A percentile compares a stretch with the other conserved stretches of the same genome.
phyloP scores from a whole-genome alignment of 805 yeast genomes.

The Candida krabiensis region DNA sequence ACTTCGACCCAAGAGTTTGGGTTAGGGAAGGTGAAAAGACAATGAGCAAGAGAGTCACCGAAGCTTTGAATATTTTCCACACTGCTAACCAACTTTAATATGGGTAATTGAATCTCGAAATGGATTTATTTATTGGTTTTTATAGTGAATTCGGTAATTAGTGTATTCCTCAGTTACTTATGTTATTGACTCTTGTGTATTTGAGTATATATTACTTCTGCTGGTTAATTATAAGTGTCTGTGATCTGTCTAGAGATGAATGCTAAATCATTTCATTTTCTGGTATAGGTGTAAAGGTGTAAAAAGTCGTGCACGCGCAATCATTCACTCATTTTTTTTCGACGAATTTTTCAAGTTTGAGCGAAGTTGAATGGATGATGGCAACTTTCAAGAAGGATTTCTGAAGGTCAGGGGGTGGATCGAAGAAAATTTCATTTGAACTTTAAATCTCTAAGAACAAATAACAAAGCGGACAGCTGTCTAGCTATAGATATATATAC shows the following conservation, averaged over 20 bases:
- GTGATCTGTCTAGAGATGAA: too few relatives aligned
- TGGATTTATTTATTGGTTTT: neutral
- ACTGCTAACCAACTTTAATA: conserved; percentile 58
- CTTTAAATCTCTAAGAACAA: too few relatives aligned
- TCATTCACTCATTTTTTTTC: conserved; percentile 8
- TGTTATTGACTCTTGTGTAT: too few relatives aligned
- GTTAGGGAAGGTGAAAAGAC: conserved; percentile 99
- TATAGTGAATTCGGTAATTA: conserved; percentile 1
- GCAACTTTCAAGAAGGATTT: conserved; percentile 9
- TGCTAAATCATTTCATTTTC: too few relatives aligned
- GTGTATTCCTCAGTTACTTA: conserved; percentile 1
- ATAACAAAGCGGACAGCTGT: too few relatives aligned
- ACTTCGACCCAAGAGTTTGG: conserved; percentile 99
- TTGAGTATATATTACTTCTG: too few relatives aligned
- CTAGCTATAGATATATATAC: neutral
- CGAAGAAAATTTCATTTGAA: too few relatives aligned
- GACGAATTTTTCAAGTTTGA: conserved; percentile 19
- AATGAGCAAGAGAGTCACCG: conserved; percentile 81
- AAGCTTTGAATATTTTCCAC: conserved; percentile 86
- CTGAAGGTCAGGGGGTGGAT: too few relatives aligned
- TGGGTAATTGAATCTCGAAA: too few relatives aligned
- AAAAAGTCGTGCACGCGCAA: conserved; percentile 11
- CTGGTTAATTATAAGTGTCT: too few relatives aligned
- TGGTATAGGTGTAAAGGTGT: conserved; percentile 10
- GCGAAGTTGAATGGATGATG: conserved; percentile 11